phyloP scores from a whole-genome alignment of 2,329 filamentous ascomycete species.

The Coniochaeta sp. region DNA sequence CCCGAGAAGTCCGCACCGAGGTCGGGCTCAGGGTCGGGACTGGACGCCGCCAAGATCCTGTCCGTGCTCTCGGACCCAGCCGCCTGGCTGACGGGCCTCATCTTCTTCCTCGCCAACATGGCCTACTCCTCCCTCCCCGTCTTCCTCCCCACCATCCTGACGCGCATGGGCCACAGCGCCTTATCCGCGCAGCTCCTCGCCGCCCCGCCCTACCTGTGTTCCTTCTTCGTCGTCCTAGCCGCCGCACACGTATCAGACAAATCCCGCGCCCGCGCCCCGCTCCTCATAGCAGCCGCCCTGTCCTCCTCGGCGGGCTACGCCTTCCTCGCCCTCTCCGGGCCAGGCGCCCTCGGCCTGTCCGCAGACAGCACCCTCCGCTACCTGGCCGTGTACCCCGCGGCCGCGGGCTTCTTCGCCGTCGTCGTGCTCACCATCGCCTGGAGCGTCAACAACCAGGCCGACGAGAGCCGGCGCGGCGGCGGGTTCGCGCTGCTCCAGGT shows the following conservation, averaged over 20 bases:
- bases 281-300: slow-evolving; percentile 62
- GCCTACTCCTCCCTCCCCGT: slow-evolving; percentile 83
- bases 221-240: slow-evolving; percentile 64
- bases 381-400: slow-evolving; percentile 68
- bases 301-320: slow-evolving; percentile 54
- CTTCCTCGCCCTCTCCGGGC: slow-evolving; percentile 51
- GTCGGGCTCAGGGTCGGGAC: slow-evolving; percentile 25
- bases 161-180: slow-evolving; percentile 65
- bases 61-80: slow-evolving; percentile 58
- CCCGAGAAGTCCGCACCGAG: slow-evolving; percentile 2
- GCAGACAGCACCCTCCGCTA: slow-evolving; percentile 50
- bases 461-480: slow-evolving; percentile 60
- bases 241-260: slow-evolving; percentile 70
- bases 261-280: slow-evolving; percentile 51
- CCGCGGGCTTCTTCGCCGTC: slow-evolving; percentile 74
- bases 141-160: slow-evolving; percentile 76
- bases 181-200: slow-evolving; percentile 68
- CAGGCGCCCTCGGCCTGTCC: slow-evolving; percentile 28
- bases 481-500: slow-evolving; percentile 77
- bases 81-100: slow-evolving; percentile 67
- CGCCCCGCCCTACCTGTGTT: slow-evolving; percentile 72
- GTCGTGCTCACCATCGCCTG: slow-evolving; percentile 82
- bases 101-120: slow-evolving; percentile 85
- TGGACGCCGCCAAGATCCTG: slow-evolving; percentile 50
- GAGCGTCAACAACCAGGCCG: slow-evolving; percentile 79